Base-by-base conservation (phyloP, 2,329 filamentous ascomycete species). In the Ophiostoma populinum region DNA sequence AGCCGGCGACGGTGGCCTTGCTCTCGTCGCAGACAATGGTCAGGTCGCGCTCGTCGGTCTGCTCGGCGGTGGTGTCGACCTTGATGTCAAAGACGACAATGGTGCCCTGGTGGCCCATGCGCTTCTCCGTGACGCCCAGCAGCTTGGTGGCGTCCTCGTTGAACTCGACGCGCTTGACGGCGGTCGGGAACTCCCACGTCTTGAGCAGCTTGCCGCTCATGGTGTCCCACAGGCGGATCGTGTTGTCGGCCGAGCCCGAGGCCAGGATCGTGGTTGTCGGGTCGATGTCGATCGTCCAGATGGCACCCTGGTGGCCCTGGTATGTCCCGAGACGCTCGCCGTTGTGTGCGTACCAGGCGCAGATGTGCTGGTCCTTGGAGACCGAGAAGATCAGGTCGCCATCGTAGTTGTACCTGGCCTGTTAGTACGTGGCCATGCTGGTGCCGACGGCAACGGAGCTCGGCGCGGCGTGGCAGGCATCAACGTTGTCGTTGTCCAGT, bases 261-360 rank as follows among this genome's bases (percentile, higher is more conserved):
- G 87, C 90, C 54, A 95, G 77, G 53, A 98, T 73, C 51, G 80
- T 82, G 45, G 79, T 81, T 51, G 85, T 85, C 45, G 87, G 86
- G 63, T 93, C 82, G 53, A 93, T 79, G 55, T 98, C 90, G 59
- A 98, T 80, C 43, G 90, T 94, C 90, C 90, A 98, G 65, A 98
- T 80, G 50, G 90, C 87, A 62, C 90, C 90, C 59, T 92, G 80
- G 63, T 98, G 90, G 57, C 90, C 90, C 55, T 82, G 77, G 65
- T 95, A 98, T 49, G 87, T 90, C 52, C 90, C 90, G 51, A 95
- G 71, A 51, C 90, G 80, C 68, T 98, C 90, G 63, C 90, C 90
- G 60, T 98, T 98, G 65, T 92, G 85, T 46, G 85, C 79, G 63
- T 75, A 95, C 90, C 90, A 98, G 46, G 75, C 87, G 68, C 87